These are phyloP conservation scores for Penicillium sp. DNA, from an alignment of 2,329 filamentous ascomycete species.

Conservation along the genomic window DNA sequence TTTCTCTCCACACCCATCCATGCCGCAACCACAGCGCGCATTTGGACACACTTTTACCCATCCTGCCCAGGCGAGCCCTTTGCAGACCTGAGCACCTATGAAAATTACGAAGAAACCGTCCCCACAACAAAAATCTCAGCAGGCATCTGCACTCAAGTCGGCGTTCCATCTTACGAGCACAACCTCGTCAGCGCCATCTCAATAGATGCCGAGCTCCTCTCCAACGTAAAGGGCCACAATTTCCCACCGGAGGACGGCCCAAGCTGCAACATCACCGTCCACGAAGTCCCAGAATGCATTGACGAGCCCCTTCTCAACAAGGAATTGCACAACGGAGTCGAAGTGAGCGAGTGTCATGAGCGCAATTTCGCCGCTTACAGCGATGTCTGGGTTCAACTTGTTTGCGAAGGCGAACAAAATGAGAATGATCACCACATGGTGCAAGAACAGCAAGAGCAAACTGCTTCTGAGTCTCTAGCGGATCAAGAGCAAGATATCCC, in stretches of 20 bases:
- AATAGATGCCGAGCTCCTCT: constrained; percentile 26
- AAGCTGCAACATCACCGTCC: constrained; percentile 33
- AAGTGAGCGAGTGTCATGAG: constrained; percentile 25
- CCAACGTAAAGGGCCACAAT: constrained; percentile 12
- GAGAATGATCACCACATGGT: background rate
- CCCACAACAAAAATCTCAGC: constrained; percentile 23
- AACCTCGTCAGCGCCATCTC: constrained; percentile 28
- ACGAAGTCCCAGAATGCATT: constrained; percentile 34
- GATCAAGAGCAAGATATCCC: constrained; percentile 6
- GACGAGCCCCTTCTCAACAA: constrained; percentile 29
- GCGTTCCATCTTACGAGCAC: constrained; percentile 25
- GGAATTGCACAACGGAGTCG: constrained; percentile 20
- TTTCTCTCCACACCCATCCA: constrained; percentile 21
- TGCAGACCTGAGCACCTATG: constrained; percentile 21
- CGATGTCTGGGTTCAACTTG: constrained; percentile 32
- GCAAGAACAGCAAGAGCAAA: background rate
- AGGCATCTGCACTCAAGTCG: constrained; percentile 26
- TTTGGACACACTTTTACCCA: constrained; percentile 34
- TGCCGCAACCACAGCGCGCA: constrained; percentile 25
- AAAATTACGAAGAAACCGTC: constrained; percentile 24
- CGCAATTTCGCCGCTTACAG: constrained; percentile 26
- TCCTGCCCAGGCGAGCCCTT: constrained; percentile 25
- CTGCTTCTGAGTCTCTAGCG: constrained; percentile 3
- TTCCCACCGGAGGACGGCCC: constrained; percentile 11
- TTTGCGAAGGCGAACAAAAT: constrained; percentile 22